Evolutionary conservation across 164 flowering plant genomes (phyloP).

Genomic region (Aristolochia fimbriata): DNA sequence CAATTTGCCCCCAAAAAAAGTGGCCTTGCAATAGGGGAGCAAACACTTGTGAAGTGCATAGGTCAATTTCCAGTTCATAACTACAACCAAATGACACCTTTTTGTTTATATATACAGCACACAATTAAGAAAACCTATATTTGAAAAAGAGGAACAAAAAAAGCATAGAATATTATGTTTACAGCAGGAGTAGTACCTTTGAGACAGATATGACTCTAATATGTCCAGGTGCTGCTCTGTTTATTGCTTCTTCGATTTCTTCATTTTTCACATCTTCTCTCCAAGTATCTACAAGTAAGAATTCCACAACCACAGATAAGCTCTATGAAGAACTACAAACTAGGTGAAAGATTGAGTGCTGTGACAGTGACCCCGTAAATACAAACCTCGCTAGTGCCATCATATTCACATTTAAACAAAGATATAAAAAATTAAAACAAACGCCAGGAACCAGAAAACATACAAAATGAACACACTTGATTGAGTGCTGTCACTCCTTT

Average conservation of each 20-base stretch:
- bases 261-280: slow-evolving; percentile 49
- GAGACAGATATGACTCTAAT: slow-evolving; percentile 54
- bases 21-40: too few relatives aligned
- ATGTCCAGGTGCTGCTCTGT: slow-evolving; percentile 56
- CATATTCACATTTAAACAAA: not conserved
- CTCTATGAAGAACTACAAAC: not conserved
- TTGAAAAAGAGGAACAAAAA: not conserved
- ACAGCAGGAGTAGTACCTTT: too few relatives aligned
- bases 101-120: too few relatives aligned
- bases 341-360: not conserved
- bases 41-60: too few relatives aligned
- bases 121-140: too few relatives aligned
- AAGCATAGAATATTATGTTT: not conserved
- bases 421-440: not conserved
- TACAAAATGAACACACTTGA: slow-evolving; percentile 94
- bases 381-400: too few relatives aligned
- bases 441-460: slow-evolving; percentile 4
- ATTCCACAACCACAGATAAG: not conserved
- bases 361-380: too few relatives aligned
- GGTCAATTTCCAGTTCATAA: too few relatives aligned
- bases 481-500: slow-evolving; percentile 88
- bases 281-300: slow-evolving; percentile 64
- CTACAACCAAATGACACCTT: too few relatives aligned
- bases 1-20: too few relatives aligned
- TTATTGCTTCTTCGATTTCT: slow-evolving; percentile 56